Base-by-base conservation (phyloP, 129 eudicot species). In the Flaveria bidentis region DNA sequence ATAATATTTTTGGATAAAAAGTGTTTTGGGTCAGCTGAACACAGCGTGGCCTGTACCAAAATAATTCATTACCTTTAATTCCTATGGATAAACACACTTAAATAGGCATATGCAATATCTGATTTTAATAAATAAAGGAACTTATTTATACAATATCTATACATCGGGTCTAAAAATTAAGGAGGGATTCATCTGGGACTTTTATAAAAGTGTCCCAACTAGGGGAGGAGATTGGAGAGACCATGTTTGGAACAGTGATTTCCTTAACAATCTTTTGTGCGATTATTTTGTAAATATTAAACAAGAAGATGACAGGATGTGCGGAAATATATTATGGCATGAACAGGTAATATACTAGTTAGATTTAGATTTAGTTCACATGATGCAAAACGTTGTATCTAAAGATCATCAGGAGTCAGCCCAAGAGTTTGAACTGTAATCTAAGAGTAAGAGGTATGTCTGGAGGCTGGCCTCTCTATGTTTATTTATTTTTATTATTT, bases 371-470 rank as follows among this genome's bases (percentile, higher is more conserved):
- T 46, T 33, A 16, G n/a, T 45, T 30, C 64, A 64, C 63, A 64
- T 64, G 72, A 76, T 49, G 63, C 52, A 50, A 47, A 64, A 49
- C 46, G 71, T 64, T 76, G 6, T 6, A 51, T n/a, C 16, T 71
- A 33, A 36, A 28, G 72, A 47, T 61, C 52, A 18, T 28, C 50
- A 18, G 30, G 26, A 75, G 30, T 46, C 51, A 13, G 14, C 23
- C 17, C 71, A 33, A 28, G 67, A 28, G 6, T 61, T 41, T 61
- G 67, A 61, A 61, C 67, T 26, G 67, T 44, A 61, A 26, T 61
- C 67, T 28, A 61, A 14, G 44, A 61, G 18, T 61, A 17, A 61
- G 67, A 61, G 42, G 42, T 61, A 61, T 33, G 36, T 23, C 66
- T 22, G 33, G 66, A 25, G 39, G 36, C 66, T 25, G 66, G 36